phyloP scores from a whole-genome alignment of 345 rosid species.

The Turritis glabra region DNA sequence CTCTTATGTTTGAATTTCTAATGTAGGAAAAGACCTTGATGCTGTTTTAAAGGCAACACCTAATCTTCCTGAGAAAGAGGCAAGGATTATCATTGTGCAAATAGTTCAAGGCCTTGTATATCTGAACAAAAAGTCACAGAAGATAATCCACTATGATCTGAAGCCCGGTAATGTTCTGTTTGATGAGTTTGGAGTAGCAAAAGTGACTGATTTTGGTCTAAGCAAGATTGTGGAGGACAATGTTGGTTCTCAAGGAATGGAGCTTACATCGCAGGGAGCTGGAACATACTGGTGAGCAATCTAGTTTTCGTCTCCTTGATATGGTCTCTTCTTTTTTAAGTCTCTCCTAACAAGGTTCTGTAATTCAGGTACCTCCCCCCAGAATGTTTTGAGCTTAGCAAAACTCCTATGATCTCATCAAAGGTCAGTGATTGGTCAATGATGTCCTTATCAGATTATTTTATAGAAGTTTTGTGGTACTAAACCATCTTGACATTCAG shows the following conservation, averaged over 20 bases:
- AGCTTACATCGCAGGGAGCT: conserved; percentile 99
- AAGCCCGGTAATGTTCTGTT: conserved; percentile 99
- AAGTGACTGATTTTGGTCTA: conserved; percentile 99
- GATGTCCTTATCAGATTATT: conserved; percentile 2
- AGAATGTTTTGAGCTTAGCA: conserved; percentile 96
- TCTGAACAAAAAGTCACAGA: conserved; percentile 81
- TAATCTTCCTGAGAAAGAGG: conserved; percentile 92
- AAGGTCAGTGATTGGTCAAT: conserved; percentile 57
- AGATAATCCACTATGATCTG: conserved; percentile 96
- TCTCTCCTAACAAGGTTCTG: conserved; percentile 11
- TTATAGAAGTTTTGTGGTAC: not conserved
- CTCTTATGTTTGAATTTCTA: conserved; percentile 2
- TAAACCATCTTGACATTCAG: conserved; percentile 44
- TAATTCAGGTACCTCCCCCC: conserved; percentile 92
- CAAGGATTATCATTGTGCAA: conserved; percentile 86
- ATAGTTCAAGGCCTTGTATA: conserved; percentile 96
- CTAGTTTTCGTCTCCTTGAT: conserved; percentile 7
- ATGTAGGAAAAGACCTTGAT: conserved; percentile 96
- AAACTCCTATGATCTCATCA: conserved; percentile 89
- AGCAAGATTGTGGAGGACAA: conserved; percentile 97
- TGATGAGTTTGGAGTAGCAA: conserved; percentile 94
- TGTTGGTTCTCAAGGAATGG: conserved; percentile 98
- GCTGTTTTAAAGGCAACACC: conserved; percentile 98
- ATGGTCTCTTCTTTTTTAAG: not conserved
- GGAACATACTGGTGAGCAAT: conserved; percentile 94